Base-by-base conservation (phyloP, 768 basidiomycete genomes). In the Trametes elegans region DNA sequence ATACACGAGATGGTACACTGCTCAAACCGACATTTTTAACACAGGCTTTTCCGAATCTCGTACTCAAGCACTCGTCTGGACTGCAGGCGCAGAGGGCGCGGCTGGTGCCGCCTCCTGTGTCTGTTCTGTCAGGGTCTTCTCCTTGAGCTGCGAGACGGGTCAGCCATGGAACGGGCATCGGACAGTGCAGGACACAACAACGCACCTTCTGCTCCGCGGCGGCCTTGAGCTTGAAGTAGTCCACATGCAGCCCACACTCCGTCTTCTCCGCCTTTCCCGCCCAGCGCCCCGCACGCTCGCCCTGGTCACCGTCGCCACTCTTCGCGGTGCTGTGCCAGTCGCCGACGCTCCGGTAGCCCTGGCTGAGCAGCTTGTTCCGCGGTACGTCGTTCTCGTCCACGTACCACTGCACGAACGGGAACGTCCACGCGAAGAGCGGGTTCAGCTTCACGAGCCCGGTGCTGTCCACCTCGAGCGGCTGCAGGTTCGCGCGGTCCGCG, bases 241-340 rank as follows among this genome's bases (percentile, higher is more conserved):
- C 92, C 70, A 87, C 82, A 71, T 99, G 96, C 58, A 99, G 69
- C 3, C 97, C 97, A 70, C 97, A 98, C 70, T 98, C 96, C 2
- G 92, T 92, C 79, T 98, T 99, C 36, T 74, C 74, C 57, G 79
- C 77, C 67, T 80, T 87, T 6, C 90, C 92, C 2, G 87, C 85
- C 97, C 97, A 99, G 49, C 97, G 75, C 1, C 96, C 96, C 2
- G 88, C 85, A 23, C 97, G 81, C 72, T 99, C 97, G 4, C 79
- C 81, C 0, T 68, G 71, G 56, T 91, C 91, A 36, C 88, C 81
- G 8, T 74, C 75, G 0, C 81, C 85, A 57, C 84, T 85, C 62
- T 82, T 82, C n/a, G 69, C 71, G 0, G 97, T 99, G 58, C 92
- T 95, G 73, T 99, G 97, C 90, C 95, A 96, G 71, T 99, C 97